Evolutionary conservation across 2,329 filamentous ascomycete species (phyloP).

Genomic region (Nothopassalora personata): DNA sequence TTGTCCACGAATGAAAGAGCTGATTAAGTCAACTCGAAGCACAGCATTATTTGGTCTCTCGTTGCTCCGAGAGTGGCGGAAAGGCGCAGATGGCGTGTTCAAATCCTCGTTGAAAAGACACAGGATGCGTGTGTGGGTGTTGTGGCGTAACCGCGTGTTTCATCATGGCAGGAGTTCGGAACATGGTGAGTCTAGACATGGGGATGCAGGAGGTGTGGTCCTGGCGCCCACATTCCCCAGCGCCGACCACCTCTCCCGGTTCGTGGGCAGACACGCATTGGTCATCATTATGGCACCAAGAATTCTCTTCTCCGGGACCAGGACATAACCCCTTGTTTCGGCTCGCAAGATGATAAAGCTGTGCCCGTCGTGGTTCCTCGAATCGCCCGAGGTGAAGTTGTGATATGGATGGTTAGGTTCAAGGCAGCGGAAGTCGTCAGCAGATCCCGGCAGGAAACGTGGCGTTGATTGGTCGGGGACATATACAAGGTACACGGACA

Average conservation of each 20-base stretch:
- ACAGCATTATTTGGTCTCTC: background rate
- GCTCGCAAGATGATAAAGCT: too few species aligned
- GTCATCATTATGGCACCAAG: background rate
- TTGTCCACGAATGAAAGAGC: too few species aligned
- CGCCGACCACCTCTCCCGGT: background rate
- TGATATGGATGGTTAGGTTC: background rate
- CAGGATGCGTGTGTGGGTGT: background rate
- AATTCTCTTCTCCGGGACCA: background rate
- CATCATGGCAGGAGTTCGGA: background rate
- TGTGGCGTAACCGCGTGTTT: background rate
- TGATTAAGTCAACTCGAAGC: background rate
- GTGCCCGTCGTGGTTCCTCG: too few species aligned
- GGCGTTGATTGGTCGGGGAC: background rate
- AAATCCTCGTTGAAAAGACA: background rate
- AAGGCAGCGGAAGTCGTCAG: background rate
- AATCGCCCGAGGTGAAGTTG: background rate
- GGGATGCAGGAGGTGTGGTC: background rate
- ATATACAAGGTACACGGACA: background rate
- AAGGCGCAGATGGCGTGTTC: background rate
- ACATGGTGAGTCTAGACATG: background rate
- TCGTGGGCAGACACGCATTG: background rate
- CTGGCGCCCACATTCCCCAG: background rate
- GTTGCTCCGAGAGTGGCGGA: background rate
- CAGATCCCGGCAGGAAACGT: background rate
- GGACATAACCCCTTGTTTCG: background rate